A percentile compares a stretch with the other conserved stretches of the same genome.
Evolutionary conservation across 768 basidiomycete genomes (phyloP).

Genomic region (Stropharia rugosoannulata): DNA sequence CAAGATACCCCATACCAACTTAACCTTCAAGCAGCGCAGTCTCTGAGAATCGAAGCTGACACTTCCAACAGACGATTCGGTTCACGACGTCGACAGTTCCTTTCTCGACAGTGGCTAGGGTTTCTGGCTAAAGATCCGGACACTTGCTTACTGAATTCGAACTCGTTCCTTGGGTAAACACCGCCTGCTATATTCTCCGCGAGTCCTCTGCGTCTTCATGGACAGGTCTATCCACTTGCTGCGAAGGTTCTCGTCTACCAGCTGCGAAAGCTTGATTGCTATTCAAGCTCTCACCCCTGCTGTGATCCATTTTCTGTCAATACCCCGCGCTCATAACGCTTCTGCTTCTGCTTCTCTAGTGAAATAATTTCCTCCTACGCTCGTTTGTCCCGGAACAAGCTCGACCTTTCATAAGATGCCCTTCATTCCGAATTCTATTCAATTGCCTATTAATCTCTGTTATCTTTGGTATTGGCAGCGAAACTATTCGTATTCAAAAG

Average conservation of each 20-base stretch:
- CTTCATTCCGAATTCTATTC: slow-evolving; percentile 2
- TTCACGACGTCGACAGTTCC: no score
- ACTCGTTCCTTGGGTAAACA: no score
- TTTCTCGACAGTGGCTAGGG: no score
- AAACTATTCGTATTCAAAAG: not conserved
- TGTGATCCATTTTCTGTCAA: slow-evolving; percentile 6
- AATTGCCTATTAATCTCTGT: slow-evolving; percentile 4
- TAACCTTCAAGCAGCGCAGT: no score
- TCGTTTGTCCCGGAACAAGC: slow-evolving; percentile 2
- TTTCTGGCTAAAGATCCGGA: no score
- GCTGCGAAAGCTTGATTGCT: not conserved
- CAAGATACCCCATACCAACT: no score
- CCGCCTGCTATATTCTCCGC: no score
- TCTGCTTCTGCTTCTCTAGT: slow-evolving; percentile 1
- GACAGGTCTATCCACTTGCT: not conserved
- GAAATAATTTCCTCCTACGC: not conserved
- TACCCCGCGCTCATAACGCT: slow-evolving; percentile 8
- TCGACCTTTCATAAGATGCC: slow-evolving; percentile 5
- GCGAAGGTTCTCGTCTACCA: not conserved
- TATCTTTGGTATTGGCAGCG: slow-evolving; percentile 3
- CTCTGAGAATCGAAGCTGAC: no score
- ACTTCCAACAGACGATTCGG: no score
- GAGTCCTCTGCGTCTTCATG: not conserved
- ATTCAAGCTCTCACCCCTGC: slow-evolving; percentile 2
- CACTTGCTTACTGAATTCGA: no score